Evolutionary conservation across 1,139 yeast species (phyloP), one percentile per base, ranked within the genome.

Genomic region (Casaregolazyma lundiana): DNA sequence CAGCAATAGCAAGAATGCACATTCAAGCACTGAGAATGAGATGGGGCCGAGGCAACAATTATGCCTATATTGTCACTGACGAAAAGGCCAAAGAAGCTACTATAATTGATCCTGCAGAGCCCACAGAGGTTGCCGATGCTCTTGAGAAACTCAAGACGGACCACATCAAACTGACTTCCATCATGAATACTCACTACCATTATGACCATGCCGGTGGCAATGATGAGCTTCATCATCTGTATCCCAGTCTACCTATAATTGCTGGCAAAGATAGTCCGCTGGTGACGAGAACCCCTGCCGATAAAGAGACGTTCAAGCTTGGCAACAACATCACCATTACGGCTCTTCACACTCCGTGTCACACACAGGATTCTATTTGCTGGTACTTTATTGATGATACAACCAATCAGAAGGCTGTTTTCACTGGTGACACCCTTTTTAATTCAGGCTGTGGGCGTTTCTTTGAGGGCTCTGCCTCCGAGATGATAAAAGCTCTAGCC

Each of bases 391-490:
- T 71, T 45, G 97, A 92, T 63, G 56, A 65, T 9, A 66, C 68
- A 30, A 78, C 88, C 1, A 72, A 72, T 29, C 78, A 89, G 55
- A 73, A 72, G 53, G 92, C 84, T 1, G 90, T 92, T 2, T 88
- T 92, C 66, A 88, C 97, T 0, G 99, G 99, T 7, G 99, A 92
- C 65, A 92, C 98, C 0, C 71, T 92, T 44, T 94, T 92, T 67
- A 86, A 77, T 44, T 88, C 94, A 43, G 99, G 99, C 1, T 90
- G 97, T 64, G 99, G 99, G 7, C 74, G 97, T 44, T 92, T 92
- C 66, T 92, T 92, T 63, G 99, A 92, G 68, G 99, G 97, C 2
- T 73, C 76, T 11, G 90, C 92, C 0, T 69, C 67, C 26, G 84
- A 92, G 62, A 92, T 92, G 99, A 77, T 84, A 56, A 54, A 58